Conservation (phyloP, 345 rosid genomes). For the Sonneratia alba region DNA sequence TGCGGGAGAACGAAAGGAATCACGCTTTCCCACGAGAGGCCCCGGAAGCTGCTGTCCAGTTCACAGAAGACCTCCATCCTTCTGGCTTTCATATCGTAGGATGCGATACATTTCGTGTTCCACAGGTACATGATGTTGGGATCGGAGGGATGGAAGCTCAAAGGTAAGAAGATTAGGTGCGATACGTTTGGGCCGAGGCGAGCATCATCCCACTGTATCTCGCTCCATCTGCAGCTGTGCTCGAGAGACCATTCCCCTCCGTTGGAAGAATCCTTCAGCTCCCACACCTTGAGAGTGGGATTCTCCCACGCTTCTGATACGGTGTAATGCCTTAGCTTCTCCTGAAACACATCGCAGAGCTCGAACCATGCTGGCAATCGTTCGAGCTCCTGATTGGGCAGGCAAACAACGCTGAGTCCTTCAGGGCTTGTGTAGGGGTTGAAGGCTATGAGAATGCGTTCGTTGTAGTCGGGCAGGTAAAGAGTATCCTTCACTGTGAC, state of each 20-base stretch:
- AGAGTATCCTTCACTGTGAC: neutral
- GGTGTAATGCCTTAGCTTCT: neutral
- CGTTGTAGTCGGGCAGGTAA: neutral
- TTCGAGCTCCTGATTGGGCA: neutral
- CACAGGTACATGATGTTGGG: neutral
- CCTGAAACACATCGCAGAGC: neutral
- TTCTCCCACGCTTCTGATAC: neutral
- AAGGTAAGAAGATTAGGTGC: neutral
- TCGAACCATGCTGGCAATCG: neutral
- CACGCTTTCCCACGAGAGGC: slow-evolving; percentile 6
- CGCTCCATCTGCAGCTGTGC: slow-evolving; percentile 2
- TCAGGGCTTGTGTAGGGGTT: neutral
- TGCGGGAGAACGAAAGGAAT: neutral
- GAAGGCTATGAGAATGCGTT: slow-evolving; percentile 1
- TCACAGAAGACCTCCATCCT: neutral
- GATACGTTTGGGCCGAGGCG: neutral
- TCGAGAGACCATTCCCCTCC: slow-evolving; percentile 5
- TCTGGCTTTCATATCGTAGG: neutral
- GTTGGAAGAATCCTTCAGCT: neutral
- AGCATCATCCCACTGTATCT: neutral
- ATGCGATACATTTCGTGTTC: neutral
- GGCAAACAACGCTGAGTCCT: neutral
- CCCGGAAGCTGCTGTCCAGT: slow-evolving; percentile 1
- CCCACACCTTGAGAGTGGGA: slow-evolving; percentile 1
- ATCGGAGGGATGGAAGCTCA: slow-evolving; percentile 2